Evolutionary conservation across 2,329 filamentous ascomycete genomes (phyloP).

Genomic region (Keithomyces neogunnii): DNA sequence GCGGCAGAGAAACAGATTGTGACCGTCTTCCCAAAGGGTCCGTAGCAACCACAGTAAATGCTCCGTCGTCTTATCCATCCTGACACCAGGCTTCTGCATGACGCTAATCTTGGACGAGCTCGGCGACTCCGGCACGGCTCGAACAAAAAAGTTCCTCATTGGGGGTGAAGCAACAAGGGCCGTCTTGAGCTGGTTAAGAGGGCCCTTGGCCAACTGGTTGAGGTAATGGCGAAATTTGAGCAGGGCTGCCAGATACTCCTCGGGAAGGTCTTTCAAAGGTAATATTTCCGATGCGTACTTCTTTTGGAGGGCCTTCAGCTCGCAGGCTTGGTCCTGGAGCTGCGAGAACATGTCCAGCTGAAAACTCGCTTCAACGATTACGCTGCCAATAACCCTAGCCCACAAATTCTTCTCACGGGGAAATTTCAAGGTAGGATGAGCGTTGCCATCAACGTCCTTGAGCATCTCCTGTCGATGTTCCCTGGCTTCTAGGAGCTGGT

Average conservation of each 20-base stretch:
- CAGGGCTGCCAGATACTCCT: slow-evolving; percentile 26
- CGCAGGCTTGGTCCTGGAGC: slow-evolving; percentile 22
- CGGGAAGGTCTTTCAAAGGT: slow-evolving; percentile 19
- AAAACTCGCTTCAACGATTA: slow-evolving; percentile 23
- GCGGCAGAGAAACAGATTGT: slow-evolving; percentile 21
- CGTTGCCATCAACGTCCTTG: slow-evolving; percentile 26
- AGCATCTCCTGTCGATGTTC: slow-evolving; percentile 39
- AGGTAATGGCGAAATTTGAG: slow-evolving; percentile 31
- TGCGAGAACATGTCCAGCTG: slow-evolving; percentile 29
- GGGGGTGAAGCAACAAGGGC: slow-evolving; percentile 28
- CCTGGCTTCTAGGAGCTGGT: slow-evolving; percentile 29
- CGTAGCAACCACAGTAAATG: slow-evolving; percentile 28
- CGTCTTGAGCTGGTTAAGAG: slow-evolving; percentile 17
- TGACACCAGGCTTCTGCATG: slow-evolving; percentile 9
- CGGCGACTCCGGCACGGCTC: slow-evolving; percentile 15
- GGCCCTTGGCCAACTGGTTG: slow-evolving; percentile 20
- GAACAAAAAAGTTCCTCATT: slow-evolving; percentile 25
- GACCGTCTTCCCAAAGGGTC: slow-evolving; percentile 27
- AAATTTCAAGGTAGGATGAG: slow-evolving; percentile 16
- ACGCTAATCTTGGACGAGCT: slow-evolving; percentile 15
- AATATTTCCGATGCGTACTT: slow-evolving; percentile 24
- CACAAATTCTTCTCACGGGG: slow-evolving; percentile 22
- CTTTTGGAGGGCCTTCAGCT: slow-evolving; percentile 19
- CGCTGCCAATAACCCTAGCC: slow-evolving; percentile 26
- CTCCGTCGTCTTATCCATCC: slow-evolving; percentile 12